Percentiles rank a stretch among this genome's conserved stretches.
phyloP scores from a whole-genome alignment of 176 grass and related monocot species.

The Avena eriantha region DNA sequence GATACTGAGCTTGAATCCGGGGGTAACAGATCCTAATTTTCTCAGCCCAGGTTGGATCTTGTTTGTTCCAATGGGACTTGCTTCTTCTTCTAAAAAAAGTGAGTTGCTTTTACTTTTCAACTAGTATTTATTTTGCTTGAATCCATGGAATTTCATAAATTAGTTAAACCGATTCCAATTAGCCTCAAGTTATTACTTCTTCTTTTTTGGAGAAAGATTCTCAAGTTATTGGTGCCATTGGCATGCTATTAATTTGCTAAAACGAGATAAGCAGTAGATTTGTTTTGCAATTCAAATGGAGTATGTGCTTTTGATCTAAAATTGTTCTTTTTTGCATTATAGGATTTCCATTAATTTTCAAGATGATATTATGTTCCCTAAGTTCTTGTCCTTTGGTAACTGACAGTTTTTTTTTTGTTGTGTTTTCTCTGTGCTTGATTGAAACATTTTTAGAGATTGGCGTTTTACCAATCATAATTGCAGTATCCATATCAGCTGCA shows the following conservation, averaged over 20 bases:
- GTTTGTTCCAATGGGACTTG: slow-evolving; percentile 60
- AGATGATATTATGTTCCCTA: slow-evolving; percentile 1
- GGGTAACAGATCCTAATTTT: slow-evolving; percentile 36
- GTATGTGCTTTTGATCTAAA: not conserved
- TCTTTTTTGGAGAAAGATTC: not conserved
- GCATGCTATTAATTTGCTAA: not conserved
- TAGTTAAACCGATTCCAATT: slow-evolving; percentile 7
- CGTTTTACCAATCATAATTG: slow-evolving; percentile 52
- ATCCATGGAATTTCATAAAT: not conserved
- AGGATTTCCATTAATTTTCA: slow-evolving; percentile 7
- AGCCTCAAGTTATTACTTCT: too few relatives aligned
- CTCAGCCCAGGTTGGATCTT: slow-evolving; percentile 47
- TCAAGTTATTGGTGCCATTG: not conserved
- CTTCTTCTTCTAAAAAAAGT: slow-evolving; percentile 49
- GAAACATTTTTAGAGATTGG: slow-evolving; percentile 33
- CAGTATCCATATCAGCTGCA: slow-evolving; percentile 52
- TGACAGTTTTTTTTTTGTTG: not conserved
- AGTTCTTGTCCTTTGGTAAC: slow-evolving; percentile 15
- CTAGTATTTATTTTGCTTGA: not conserved
- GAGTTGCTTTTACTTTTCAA: slow-evolving; percentile 32
- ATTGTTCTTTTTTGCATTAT: slow-evolving; percentile 20
- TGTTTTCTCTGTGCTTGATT: slow-evolving; percentile 22
- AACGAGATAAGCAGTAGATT: slow-evolving; percentile 12
- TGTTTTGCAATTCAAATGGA: slow-evolving; percentile 7
- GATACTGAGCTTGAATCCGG: slow-evolving; percentile 56